These are phyloP conservation scores for Thymus mandschuricus DNA, from an alignment of 257 asterid species.

Conservation along the genomic window DNA sequence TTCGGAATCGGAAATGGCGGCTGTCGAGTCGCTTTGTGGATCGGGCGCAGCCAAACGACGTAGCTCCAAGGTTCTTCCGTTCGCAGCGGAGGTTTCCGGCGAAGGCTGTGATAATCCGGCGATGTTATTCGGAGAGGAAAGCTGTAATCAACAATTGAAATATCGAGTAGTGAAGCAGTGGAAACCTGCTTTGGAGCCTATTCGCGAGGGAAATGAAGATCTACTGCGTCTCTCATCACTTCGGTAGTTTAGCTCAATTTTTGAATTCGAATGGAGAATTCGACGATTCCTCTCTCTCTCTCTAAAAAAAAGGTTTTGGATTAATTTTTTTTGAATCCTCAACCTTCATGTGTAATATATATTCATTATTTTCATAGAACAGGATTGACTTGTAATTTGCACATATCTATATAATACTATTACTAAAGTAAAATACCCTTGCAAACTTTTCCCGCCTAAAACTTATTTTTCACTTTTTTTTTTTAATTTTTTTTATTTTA, in stretches of 20 bases:
- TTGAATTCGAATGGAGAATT: background rate
- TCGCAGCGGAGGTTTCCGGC: conserved; percentile 18
- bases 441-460: too few species aligned
- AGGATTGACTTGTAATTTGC: background rate
- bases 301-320: conserved; percentile 2
- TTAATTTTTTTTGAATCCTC: background rate
- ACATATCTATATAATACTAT: too few species aligned
- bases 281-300: background rate
- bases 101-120: conserved; percentile 9
- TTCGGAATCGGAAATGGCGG: conserved; percentile 45
- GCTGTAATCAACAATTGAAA: conserved; percentile 16
- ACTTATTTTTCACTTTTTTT: too few species aligned
- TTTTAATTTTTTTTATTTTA: too few species aligned
- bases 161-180: conserved; percentile 39
- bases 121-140: conserved; percentile 16
- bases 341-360: background rate
- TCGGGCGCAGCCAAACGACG: conserved; percentile 34
- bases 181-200: conserved; percentile 52
- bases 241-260: background rate
- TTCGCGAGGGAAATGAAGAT: conserved; percentile 38
- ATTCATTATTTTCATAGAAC: background rate
- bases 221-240: background rate
- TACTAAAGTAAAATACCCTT: too few species aligned
- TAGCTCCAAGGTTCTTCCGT: conserved; percentile 44
- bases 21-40: conserved; percentile 28